A percentile compares a stretch with the other conserved stretches of the same genome.
These are phyloP conservation scores for Saccharomycopsis sp. DNA, from an alignment of 805 yeast genomes.

Conservation along the genomic window DNA sequence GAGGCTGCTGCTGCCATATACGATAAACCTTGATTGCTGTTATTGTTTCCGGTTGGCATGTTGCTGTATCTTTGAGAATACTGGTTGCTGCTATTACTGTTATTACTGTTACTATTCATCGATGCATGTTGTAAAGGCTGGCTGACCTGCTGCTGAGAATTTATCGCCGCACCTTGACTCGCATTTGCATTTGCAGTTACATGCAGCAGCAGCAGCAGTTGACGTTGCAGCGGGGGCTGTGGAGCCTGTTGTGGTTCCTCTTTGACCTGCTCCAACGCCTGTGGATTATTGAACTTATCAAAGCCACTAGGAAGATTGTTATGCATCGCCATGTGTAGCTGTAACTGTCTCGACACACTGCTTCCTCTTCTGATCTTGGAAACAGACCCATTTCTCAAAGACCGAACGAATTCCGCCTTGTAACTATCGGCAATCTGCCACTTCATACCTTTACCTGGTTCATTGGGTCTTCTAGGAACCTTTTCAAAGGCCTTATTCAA, in stretches of 20 bases:
- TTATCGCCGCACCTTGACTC: conserved; percentile 12
- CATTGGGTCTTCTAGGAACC: conserved; percentile 90
- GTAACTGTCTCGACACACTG: conserved; percentile 73
- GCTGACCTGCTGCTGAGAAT: background rate
- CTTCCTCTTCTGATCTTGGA: conserved; percentile 74
- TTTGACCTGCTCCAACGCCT: conserved; percentile 13
- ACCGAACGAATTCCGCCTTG: conserved; percentile 74
- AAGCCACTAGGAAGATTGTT: conserved; percentile 33
- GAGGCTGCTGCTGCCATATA: conserved; percentile 22
- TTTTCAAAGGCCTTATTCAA: conserved; percentile 95
- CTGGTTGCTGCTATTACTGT: background rate
- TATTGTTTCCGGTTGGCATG: background rate
- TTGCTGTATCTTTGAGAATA: background rate
- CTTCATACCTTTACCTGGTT: conserved; percentile 99
- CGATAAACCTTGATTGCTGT: conserved; percentile 6
- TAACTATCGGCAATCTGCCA: conserved; percentile 92
- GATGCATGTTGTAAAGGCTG: too few species aligned
- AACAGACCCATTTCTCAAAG: conserved; percentile 70
- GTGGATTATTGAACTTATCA: conserved; percentile 30
- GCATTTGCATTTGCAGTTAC: conserved; percentile 20
- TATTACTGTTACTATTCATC: too few species aligned
- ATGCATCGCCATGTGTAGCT: conserved; percentile 53
- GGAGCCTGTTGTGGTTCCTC: conserved; percentile 22
- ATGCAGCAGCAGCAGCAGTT: conserved; percentile 26
- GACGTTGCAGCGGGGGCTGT: conserved; percentile 22